These are phyloP conservation scores for Pilasporangium apinafurcum DNA, from an alignment of 352 stramenopile species.

Conservation along the genomic window DNA sequence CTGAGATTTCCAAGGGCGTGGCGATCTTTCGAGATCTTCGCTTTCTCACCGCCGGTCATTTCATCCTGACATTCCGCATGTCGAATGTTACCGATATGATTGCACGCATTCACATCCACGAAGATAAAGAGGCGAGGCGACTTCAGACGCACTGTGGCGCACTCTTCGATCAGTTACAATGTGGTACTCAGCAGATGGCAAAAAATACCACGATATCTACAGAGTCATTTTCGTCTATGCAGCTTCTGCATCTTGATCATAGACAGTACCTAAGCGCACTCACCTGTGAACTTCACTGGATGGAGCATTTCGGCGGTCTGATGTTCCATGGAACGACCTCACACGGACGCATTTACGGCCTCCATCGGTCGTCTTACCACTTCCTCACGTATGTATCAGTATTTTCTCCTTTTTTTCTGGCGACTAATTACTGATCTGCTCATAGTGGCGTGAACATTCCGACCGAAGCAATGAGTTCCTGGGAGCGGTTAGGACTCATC, in stretches of 20 bases:
- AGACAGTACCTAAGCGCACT: slow-evolving; percentile 14
- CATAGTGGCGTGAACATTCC: slow-evolving; percentile 30
- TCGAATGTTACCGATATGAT: slow-evolving; percentile 19
- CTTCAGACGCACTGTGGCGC: slow-evolving; percentile 15
- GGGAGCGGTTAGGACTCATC: slow-evolving; percentile 31
- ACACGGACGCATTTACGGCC: slow-evolving; percentile 20
- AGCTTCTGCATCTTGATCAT: slow-evolving; percentile 15
- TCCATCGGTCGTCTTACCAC: slow-evolving; percentile 33
- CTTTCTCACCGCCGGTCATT: slow-evolving; percentile 36
- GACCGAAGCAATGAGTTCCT: slow-evolving; percentile 33
- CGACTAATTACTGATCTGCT: too few species aligned
- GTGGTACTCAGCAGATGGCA: too few species aligned
- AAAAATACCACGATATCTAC: not conserved
- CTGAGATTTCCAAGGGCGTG: slow-evolving; percentile 27
- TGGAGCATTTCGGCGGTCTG: slow-evolving; percentile 19
- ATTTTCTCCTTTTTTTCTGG: not conserved
- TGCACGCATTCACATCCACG: slow-evolving; percentile 31
- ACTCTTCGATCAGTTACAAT: slow-evolving; percentile 27
- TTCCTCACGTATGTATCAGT: slow-evolving; percentile 48
- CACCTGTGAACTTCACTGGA: slow-evolving; percentile 33
- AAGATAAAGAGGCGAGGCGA: slow-evolving; percentile 14
- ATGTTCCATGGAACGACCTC: slow-evolving; percentile 10
- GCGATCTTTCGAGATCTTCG: slow-evolving; percentile 24
- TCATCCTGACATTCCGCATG: slow-evolving; percentile 24
- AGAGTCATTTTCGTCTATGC: not conserved